A percentile compares a stretch with the other conserved stretches of the same genome.
Conservation (phyloP, 768 basidiomycete species). For the Suillus lakei region DNA sequence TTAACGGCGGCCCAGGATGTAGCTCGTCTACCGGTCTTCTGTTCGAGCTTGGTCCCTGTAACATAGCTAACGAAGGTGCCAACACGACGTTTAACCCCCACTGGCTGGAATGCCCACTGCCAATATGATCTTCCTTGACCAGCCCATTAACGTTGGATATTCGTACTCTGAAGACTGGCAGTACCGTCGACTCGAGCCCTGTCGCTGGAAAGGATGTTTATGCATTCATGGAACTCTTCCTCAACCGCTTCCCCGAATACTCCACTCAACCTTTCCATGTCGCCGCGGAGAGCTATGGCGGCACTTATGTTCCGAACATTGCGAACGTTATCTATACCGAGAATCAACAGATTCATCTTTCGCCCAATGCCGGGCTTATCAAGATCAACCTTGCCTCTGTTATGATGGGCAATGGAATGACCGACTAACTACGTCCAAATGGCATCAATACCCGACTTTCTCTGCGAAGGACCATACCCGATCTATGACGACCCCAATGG, state of each 20-base stretch:
- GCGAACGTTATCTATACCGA: conserved; percentile 80
- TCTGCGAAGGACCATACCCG: conserved; percentile 82
- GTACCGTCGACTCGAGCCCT: conserved; percentile 77
- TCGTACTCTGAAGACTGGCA: conserved; percentile 82
- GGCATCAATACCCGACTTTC: conserved; percentile 80
- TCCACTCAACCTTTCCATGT: conserved; percentile 73
- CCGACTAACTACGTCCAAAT: conserved; percentile 85
- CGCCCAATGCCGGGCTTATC: conserved; percentile 53
- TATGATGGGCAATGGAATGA: conserved; percentile 87
- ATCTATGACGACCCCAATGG: conserved; percentile 75
- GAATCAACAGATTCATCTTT: conserved; percentile 62
- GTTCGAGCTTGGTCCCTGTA: conserved; percentile 92
- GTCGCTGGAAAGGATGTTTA: conserved; percentile 91
- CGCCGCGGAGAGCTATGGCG: conserved; percentile 81
- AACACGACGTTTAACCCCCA: conserved; percentile 76
- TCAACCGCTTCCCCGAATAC: conserved; percentile 78
- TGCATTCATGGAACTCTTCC: conserved; percentile 82
- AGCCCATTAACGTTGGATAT: conserved; percentile 90
- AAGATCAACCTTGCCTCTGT: conserved; percentile 83
- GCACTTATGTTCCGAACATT: conserved; percentile 85
- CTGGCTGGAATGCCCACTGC: conserved; percentile 85
- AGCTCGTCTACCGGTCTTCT: conserved; percentile 83
- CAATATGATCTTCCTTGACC: conserved; percentile 63
- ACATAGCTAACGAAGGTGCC: conserved; percentile 66
- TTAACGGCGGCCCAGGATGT: conserved; percentile 82